phyloP scores from a whole-genome alignment of 2,329 filamentous ascomycete genomes.

The Teratosphaeria zuluensis region DNA sequence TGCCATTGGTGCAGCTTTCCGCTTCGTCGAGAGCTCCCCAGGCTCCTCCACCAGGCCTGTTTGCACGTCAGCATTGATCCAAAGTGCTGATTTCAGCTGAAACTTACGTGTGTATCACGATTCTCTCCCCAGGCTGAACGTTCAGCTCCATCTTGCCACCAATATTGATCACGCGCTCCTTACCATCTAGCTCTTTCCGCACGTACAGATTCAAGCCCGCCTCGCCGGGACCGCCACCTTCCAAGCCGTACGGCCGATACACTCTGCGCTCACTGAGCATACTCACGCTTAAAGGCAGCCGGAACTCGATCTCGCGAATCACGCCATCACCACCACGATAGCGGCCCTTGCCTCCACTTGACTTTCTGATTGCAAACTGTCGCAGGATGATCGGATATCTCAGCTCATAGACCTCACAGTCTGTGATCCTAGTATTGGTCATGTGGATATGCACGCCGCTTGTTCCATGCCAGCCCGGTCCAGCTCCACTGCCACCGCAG shows the following conservation, averaged over 20 bases:
- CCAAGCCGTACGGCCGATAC: slow-evolving; percentile 25
- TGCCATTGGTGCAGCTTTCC: not conserved
- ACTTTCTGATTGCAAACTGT: slow-evolving; percentile 23
- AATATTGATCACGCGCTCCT: slow-evolving; percentile 13
- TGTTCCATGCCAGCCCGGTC: slow-evolving; percentile 23
- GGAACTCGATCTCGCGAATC: slow-evolving; percentile 23
- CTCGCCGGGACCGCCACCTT: slow-evolving; percentile 23
- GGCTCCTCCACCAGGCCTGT: slow-evolving; percentile 6
- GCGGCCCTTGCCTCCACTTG: slow-evolving; percentile 21
- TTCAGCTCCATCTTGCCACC: slow-evolving; percentile 15
- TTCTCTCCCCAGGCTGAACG: slow-evolving; percentile 11
- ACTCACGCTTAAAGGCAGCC: slow-evolving; percentile 17
- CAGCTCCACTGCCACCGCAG: slow-evolving; percentile 27
- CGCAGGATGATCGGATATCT: slow-evolving; percentile 27
- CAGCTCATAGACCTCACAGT: slow-evolving; percentile 27
- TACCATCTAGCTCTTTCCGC: slow-evolving; percentile 14
- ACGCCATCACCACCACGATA: slow-evolving; percentile 25
- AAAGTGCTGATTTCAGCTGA: not conserved
- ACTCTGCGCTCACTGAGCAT: slow-evolving; percentile 26
- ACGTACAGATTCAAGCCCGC: slow-evolving; percentile 22
- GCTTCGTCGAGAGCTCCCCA: not conserved
- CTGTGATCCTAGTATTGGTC: slow-evolving; percentile 31
- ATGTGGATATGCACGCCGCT: slow-evolving; percentile 27
- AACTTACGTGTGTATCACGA: slow-evolving; percentile 21
- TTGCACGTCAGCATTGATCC: not conserved